Percentiles rank a stretch among this genome's conserved stretches.
Evolutionary conservation across 2,329 filamentous ascomycete species (phyloP).

Genomic region (Diaporthe citri): DNA sequence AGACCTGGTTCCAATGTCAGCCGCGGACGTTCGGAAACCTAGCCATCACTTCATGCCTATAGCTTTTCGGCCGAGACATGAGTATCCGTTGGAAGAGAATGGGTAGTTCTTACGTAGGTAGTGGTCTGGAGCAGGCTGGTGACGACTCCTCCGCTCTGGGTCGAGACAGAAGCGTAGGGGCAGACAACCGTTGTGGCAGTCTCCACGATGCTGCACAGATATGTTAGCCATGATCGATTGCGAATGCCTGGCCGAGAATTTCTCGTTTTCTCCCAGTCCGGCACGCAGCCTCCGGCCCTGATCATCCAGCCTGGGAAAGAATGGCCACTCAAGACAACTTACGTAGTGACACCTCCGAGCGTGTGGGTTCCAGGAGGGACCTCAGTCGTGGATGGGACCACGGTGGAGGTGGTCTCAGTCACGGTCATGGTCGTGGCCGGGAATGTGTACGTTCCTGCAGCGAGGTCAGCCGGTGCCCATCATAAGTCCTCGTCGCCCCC

Average conservation of each 20-base stretch:
- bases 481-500: not conserved
- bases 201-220: slow-evolving; percentile 61
- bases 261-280: not conserved
- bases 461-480: not conserved
- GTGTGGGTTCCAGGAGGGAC: slow-evolving; percentile 76
- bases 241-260: not conserved
- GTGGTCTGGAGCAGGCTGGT: slow-evolving; percentile 78
- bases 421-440: slow-evolving; percentile 79
- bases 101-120: slow-evolving; percentile 62
- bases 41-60: not conserved
- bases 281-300: not conserved
- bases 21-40: not conserved
- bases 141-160: slow-evolving; percentile 68
- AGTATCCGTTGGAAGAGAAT: not conserved
- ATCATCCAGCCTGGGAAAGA: not conserved
- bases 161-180: slow-evolving; percentile 73
- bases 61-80: not conserved
- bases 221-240: slow-evolving; percentile 21
- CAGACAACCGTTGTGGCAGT: slow-evolving; percentile 76
- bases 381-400: slow-evolving; percentile 71
- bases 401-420: slow-evolving; percentile 75
- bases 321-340: slow-evolving; percentile 1
- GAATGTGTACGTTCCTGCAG: slow-evolving; percentile 75
- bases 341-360: slow-evolving; percentile 78
- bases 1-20: slow-evolving; percentile 55